These are phyloP conservation scores for Agrocybe chaxingu DNA, from an alignment of 768 basidiomycete species.

Conservation along the genomic window DNA sequence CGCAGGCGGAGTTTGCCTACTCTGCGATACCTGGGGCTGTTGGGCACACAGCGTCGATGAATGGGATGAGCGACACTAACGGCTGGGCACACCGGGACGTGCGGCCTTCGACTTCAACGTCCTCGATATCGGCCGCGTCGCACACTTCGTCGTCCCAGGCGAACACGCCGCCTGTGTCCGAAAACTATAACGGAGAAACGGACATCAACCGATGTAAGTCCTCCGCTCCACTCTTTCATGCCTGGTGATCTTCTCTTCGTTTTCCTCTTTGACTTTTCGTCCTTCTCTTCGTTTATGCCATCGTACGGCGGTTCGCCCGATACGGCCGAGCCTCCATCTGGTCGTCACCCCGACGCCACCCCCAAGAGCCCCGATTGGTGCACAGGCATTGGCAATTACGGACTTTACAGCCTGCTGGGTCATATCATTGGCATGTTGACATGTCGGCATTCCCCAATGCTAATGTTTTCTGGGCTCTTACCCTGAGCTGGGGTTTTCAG, in stretches of 20 bases:
- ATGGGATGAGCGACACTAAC: slow-evolving; percentile 41
- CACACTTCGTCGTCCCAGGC: slow-evolving; percentile 79
- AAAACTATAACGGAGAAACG: slow-evolving; percentile 63
- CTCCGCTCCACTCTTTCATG: not conserved
- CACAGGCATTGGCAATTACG: too few species aligned
- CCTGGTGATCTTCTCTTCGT: slow-evolving; percentile 9
- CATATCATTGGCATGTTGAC: too few species aligned
- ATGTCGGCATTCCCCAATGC: too few species aligned
- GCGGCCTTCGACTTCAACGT: slow-evolving; percentile 75
- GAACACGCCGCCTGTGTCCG: slow-evolving; percentile 74
- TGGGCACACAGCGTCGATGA: slow-evolving; percentile 39
- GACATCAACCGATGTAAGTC: slow-evolving; percentile 85
- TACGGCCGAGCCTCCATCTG: too few species aligned
- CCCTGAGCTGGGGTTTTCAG: too few species aligned
- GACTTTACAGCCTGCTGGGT: too few species aligned
- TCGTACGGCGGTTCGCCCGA: too few species aligned
- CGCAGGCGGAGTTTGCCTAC: slow-evolving; percentile 80
- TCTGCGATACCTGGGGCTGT: slow-evolving; percentile 52
- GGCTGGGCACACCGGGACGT: slow-evolving; percentile 51
- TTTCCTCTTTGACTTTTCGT: not conserved
- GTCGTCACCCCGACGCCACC: too few species aligned
- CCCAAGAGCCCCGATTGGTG: too few species aligned
- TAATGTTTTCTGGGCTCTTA: too few species aligned
- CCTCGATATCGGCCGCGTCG: slow-evolving; percentile 72
- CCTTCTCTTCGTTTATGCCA: not conserved